Conservation (phyloP, 2,329 filamentous ascomycete genomes). For the Tolypocladium album region DNA sequence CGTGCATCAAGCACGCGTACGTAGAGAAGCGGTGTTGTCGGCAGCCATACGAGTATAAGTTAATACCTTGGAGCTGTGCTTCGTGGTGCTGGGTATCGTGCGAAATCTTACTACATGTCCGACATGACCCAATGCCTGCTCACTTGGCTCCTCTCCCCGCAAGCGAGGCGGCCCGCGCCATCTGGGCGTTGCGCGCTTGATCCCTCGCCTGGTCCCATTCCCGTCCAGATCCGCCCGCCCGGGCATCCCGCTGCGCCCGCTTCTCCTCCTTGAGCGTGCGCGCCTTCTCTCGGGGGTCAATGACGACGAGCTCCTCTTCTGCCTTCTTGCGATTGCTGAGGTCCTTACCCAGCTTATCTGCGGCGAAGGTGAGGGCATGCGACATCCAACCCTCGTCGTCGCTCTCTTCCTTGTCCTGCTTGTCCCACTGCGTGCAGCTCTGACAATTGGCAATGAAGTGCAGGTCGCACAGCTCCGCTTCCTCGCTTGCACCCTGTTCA, state of each 20-base stretch:
- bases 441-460: constrained; percentile 96
- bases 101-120: neutral
- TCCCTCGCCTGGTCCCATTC: constrained; percentile 41
- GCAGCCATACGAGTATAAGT: neutral
- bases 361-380: constrained; percentile 75
- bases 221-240: constrained; percentile 40
- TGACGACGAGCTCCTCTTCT: constrained; percentile 83
- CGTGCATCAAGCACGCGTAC: neutral
- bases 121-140: constrained; percentile 2
- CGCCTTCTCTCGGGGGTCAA: constrained; percentile 80
- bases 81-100: neutral
- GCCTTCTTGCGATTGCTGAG: constrained; percentile 83
- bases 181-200: constrained; percentile 43
- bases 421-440: constrained; percentile 79
- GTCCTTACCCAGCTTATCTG: constrained; percentile 85
- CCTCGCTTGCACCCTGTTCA: constrained; percentile 39
- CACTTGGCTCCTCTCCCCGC: constrained; percentile 47
- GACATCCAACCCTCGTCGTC: constrained; percentile 72
- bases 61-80: neutral
- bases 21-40: neutral
- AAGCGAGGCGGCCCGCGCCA: constrained; percentile 41
- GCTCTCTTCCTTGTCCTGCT: constrained; percentile 46
- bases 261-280: constrained; percentile 59
- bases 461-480: constrained; percentile 74
- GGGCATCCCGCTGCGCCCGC: constrained; percentile 45